Conservation (phyloP, 129 eudicot species). For the Smallanthus sonchifolius region DNA sequence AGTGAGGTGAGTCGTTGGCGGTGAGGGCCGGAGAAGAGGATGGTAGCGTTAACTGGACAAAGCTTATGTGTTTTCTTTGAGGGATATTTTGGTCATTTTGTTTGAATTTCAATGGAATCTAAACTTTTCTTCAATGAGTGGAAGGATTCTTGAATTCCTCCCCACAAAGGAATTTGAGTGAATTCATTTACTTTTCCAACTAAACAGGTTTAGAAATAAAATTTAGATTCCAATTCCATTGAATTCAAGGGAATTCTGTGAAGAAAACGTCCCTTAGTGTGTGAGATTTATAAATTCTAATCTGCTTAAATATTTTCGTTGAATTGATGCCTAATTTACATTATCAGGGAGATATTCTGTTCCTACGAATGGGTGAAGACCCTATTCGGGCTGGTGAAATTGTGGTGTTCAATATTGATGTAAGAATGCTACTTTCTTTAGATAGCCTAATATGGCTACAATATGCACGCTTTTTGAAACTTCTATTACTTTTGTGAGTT, state of each 20-base stretch:
- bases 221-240: not conserved
- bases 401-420: constrained; percentile 80
- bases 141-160: not conserved
- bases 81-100: too few relatives aligned
- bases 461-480: not conserved
- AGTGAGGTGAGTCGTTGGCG: not conserved
- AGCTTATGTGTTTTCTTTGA: not conserved
- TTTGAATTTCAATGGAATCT: too few relatives aligned
- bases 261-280: not conserved
- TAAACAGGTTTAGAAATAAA: not conserved
- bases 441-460: not conserved
- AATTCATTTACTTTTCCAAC: not conserved
- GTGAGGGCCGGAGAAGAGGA: not conserved
- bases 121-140: not conserved
- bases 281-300: not conserved
- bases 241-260: not conserved
- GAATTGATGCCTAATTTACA: constrained; percentile 14
- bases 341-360: constrained; percentile 86
- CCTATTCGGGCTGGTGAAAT: constrained; percentile 93
- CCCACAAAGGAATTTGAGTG: not conserved
- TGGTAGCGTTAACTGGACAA: not conserved
- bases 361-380: constrained; percentile 68
- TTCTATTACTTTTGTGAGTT: constrained; percentile 1
- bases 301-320: constrained; percentile 18
- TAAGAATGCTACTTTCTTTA: constrained; percentile 36